These are phyloP conservation scores for Turnera subulata DNA, from an alignment of 345 rosid genomes.

Conservation along the genomic window DNA sequence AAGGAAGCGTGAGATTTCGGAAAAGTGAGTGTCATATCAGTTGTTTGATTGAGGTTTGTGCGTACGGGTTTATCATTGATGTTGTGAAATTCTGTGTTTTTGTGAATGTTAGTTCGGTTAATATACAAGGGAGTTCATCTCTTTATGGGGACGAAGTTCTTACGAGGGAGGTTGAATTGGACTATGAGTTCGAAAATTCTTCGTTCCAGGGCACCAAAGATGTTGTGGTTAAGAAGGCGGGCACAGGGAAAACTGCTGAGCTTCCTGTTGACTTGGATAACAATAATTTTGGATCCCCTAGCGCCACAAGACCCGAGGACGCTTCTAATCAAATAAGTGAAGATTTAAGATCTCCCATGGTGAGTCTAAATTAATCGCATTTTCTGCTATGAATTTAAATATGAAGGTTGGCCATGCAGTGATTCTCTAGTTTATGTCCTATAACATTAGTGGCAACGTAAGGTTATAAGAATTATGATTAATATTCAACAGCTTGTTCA, in stretches of 20 bases:
- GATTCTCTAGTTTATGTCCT: not conserved
- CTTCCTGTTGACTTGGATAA: conserved; percentile 15
- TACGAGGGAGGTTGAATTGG: conserved; percentile 21
- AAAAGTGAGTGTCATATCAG: conserved; percentile 42
- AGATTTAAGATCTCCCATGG: conserved; percentile 17
- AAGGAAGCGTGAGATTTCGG: conserved; percentile 71
- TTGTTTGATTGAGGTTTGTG: conserved; percentile 1
- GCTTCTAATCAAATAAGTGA: conserved; percentile 29
- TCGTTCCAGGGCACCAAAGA: conserved; percentile 14
- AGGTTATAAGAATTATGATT: not conserved
- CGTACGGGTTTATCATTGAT: not conserved
- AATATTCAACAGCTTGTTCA: not conserved
- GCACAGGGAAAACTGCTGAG: conserved; percentile 13
- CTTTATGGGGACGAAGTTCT: conserved; percentile 7
- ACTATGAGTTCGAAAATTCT: conserved; percentile 28
- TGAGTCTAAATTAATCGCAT: conserved; percentile 15
- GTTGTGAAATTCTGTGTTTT: not conserved
- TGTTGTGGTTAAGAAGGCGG: conserved; percentile 14
- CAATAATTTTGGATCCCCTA: conserved; percentile 17
- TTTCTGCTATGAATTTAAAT: not conserved
- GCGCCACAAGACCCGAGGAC: conserved; percentile 24
- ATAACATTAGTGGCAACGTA: not conserved
- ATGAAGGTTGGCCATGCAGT: not conserved
- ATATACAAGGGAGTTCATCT: conserved; percentile 24
- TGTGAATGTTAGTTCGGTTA: conserved; percentile 35